phyloP scores from a whole-genome alignment of 345 rosid species.

The Citrus mangshanensis region DNA sequence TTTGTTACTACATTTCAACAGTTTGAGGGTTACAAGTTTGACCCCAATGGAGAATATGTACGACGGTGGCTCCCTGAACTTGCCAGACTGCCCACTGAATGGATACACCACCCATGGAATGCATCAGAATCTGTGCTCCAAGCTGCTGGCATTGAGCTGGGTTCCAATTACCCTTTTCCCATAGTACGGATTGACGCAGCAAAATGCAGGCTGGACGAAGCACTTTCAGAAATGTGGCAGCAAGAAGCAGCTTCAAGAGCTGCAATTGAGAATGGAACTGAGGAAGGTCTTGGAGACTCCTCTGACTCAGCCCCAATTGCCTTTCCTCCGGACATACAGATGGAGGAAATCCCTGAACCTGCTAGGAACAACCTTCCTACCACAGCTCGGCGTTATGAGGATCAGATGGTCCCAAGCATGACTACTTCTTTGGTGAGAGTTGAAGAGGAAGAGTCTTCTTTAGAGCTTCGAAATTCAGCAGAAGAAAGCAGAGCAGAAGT shows the following conservation, averaged over 20 bases:
- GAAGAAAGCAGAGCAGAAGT: slow-evolving; percentile 86
- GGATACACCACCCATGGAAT: slow-evolving; percentile 99
- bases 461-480: slow-evolving; percentile 42
- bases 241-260: slow-evolving; percentile 94
- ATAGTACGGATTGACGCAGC: slow-evolving; percentile 83
- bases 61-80: slow-evolving; percentile 99
- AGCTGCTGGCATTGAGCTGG: slow-evolving; percentile 98
- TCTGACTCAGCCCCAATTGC: slow-evolving; percentile 60
- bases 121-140: slow-evolving; percentile 90
- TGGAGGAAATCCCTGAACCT: slow-evolving; percentile 64
- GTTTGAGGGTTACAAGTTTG: slow-evolving; percentile 93
- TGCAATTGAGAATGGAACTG: slow-evolving; percentile 86
- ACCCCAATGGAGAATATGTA: slow-evolving; percentile 90
- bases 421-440: slow-evolving; percentile 69
- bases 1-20: slow-evolving; percentile 27
- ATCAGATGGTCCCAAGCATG: slow-evolving; percentile 99
- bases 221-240: slow-evolving; percentile 92
- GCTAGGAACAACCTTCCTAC: slow-evolving; percentile 44
- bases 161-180: slow-evolving; percentile 93
- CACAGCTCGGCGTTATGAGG: slow-evolving; percentile 57
- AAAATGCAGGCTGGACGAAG: slow-evolving; percentile 74
- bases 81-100: slow-evolving; percentile 92
- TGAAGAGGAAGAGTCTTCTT: slow-evolving; percentile 71
- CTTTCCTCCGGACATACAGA: slow-evolving; percentile 69
- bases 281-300: slow-evolving; percentile 98